phyloP scores from a whole-genome alignment of 2,329 filamentous ascomycete genomes.

The Colletotrichum paranaense region DNA sequence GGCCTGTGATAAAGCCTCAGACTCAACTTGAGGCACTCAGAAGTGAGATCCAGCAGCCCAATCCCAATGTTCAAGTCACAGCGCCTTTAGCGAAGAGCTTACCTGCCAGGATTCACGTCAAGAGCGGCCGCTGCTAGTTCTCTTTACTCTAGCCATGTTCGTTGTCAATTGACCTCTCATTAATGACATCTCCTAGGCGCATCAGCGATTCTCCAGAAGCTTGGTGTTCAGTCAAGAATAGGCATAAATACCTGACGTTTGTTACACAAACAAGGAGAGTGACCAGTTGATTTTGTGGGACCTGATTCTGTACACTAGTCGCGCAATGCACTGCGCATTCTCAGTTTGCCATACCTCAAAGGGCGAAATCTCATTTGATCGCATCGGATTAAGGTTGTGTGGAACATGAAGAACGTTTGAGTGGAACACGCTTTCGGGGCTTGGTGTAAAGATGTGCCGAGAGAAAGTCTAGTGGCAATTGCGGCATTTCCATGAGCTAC shows the following conservation, averaged over 20 bases:
- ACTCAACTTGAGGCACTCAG: no score
- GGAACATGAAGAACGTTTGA: not conserved
- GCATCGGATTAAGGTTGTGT: not conserved
- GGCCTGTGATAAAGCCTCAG: no score
- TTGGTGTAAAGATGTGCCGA: constrained; percentile 1
- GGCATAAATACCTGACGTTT: not conserved
- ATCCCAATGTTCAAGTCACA: not conserved
- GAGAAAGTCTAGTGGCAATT: not conserved
- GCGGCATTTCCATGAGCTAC: constrained; percentile 5
- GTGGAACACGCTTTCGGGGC: not conserved
- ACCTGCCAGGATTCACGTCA: not conserved
- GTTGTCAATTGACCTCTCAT: not conserved
- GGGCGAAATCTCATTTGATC: not conserved
- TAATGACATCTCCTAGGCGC: not conserved
- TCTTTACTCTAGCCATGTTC: not conserved
- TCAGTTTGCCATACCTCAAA: not conserved
- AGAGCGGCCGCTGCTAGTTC: not conserved
- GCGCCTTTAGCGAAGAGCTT: not conserved
- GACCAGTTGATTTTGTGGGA: not conserved
- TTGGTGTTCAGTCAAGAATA: not conserved
- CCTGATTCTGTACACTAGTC: not conserved
- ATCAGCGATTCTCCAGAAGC: not conserved
- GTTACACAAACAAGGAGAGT: not conserved
- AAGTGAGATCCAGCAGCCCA: not conserved
- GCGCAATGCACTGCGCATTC: not conserved